Percentiles rank a stretch among this genome's conserved stretches.
Evolutionary conservation across 2,329 filamentous ascomycete species (phyloP).

Genomic region (Fonsecaea monophora): DNA sequence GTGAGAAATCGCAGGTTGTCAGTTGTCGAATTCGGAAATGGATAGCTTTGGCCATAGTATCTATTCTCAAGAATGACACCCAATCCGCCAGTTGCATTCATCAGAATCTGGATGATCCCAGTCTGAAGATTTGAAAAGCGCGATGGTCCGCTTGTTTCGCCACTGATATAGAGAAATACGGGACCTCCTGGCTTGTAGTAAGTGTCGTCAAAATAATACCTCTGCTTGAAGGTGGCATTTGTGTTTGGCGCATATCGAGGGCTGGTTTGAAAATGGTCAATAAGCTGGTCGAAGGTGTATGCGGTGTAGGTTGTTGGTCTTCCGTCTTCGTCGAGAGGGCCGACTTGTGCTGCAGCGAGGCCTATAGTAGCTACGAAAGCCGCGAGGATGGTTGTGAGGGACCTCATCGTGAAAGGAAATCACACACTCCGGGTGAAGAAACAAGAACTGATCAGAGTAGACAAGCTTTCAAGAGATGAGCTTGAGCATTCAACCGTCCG

Average conservation of each 20-base stretch:
- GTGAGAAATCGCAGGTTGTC: slow-evolving; percentile 53
- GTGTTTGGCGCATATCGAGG: slow-evolving; percentile 35
- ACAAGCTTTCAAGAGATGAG: not conserved
- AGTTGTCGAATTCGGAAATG: slow-evolving; percentile 47
- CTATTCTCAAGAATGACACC: slow-evolving; percentile 54
- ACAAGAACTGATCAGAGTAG: not conserved
- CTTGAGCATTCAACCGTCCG: not conserved
- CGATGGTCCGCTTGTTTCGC: slow-evolving; percentile 49
- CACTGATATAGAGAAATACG: slow-evolving; percentile 50
- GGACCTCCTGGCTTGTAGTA: slow-evolving; percentile 64
- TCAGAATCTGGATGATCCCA: slow-evolving; percentile 60
- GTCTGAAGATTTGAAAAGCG: slow-evolving; percentile 53
- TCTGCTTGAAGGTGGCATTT: slow-evolving; percentile 59
- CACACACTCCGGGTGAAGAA: not conserved
- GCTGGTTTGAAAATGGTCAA: slow-evolving; percentile 38
- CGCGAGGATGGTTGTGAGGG: slow-evolving; percentile 5
- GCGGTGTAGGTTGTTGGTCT: slow-evolving; percentile 37
- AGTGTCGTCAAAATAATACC: slow-evolving; percentile 61
- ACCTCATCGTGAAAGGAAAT: slow-evolving; percentile 14
- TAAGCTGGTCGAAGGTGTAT: slow-evolving; percentile 34
- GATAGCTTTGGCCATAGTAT: slow-evolving; percentile 53
- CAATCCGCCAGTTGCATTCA: slow-evolving; percentile 61
- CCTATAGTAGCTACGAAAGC: slow-evolving; percentile 22
- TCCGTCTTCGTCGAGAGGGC: slow-evolving; percentile 30
- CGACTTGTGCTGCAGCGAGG: slow-evolving; percentile 31